Evolutionary conservation across 352 stramenopile genomes (phyloP), one percentile per base, ranked within the genome.

Genomic region (Phytophthora podocarpi): DNA sequence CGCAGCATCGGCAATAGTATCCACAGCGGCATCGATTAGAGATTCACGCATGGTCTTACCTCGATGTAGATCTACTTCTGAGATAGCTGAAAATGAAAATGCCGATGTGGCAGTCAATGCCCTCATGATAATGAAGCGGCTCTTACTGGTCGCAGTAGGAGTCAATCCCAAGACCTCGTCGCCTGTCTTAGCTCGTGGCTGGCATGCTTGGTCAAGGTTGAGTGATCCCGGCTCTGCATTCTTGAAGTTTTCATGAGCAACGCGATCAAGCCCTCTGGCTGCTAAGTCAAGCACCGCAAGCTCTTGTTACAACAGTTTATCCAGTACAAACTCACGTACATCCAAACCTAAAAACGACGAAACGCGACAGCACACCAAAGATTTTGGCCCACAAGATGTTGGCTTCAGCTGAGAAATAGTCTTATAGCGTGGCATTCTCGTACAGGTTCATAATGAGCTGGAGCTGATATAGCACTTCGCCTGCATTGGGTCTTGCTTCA

Each of bases 401-500:
- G 21, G n/a, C 21, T 51, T 41, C 26, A 21, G 12, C 28, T 31
- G 15, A 28, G n/a, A 31, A 49, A 31, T 23, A 28, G 4, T 27
- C 24, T 74, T 59, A 64, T 36, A 67, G 23, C 30, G 45, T 73
- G 23, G 62, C 55, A 23, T 56, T 45, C 42, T 68, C 59, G 39
- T 76, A 74, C 48, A 43, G 41, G 48, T 71, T 77, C 51, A 70
- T 62, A 47, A 73, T 65, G 43, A 67, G 64, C 16, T 78, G 72
- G n/a, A 81, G 48, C 36, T 49, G 45, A 42, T 78, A 81, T n/a
- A 78, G 34, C 11, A 71, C 72, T 34, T 76, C 63, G 0, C 54
- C 57, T 20, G 74, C 69, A 15, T 55, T 69, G 3, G 70, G 78
- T 26, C 78, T 70, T n/a, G 74, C 52, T 2, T n/a, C 56, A 34